These are phyloP conservation scores for Pleurotus eryngii DNA, from an alignment of 768 basidiomycete species.

Conservation along the genomic window DNA sequence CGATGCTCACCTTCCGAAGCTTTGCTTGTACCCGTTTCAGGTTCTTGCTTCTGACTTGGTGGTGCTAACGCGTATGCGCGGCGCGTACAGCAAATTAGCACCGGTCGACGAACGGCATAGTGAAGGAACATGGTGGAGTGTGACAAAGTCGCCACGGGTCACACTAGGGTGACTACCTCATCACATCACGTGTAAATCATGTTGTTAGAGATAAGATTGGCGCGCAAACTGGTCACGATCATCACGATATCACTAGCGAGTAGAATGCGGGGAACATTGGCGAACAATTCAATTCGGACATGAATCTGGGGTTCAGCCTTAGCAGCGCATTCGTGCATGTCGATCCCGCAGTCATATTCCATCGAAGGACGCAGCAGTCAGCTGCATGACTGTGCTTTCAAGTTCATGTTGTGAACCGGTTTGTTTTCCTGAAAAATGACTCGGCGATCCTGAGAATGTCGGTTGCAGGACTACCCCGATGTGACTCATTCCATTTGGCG, in stretches of 20 bases:
- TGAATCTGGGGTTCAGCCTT: too few species aligned
- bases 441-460: background rate
- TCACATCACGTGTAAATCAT: background rate
- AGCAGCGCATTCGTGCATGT: too few species aligned
- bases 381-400: background rate
- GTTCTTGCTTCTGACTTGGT: background rate
- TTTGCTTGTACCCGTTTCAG: background rate
- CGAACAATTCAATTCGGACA: too few species aligned
- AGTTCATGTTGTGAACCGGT: background rate
- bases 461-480: background rate
- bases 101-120: background rate
- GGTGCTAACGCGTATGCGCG: background rate
- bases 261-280: too few species aligned
- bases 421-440: background rate
- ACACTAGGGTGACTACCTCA: background rate
- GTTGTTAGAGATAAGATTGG: too few species aligned
- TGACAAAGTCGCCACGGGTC: background rate
- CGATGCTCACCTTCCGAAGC: too few species aligned
- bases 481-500: background rate
- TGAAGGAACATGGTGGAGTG: conserved; percentile 5
- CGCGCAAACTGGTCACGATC: too few species aligned
- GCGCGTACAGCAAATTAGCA: background rate
- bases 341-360: background rate
- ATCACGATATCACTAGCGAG: too few species aligned
- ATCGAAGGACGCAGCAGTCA: background rate